A percentile compares a stretch with the other conserved stretches of the same genome.
These are phyloP conservation scores for Talaromyces verruculosus DNA, from an alignment of 2,329 filamentous ascomycete species.

Conservation along the genomic window DNA sequence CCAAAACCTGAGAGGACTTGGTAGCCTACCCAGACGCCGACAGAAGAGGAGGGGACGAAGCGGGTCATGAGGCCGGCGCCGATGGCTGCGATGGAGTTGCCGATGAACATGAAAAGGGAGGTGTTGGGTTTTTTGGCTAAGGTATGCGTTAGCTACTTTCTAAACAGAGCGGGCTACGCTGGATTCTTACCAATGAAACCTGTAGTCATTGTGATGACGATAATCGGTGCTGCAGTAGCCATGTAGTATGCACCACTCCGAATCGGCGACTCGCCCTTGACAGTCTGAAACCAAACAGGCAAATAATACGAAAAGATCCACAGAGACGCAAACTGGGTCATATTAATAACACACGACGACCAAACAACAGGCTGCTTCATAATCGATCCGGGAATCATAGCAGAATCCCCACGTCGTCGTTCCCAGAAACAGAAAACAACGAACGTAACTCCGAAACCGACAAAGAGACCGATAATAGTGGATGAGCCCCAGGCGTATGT, in stretches of 20 bases:
- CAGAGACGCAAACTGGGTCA: constrained; percentile 12
- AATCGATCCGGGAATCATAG: constrained; percentile 16
- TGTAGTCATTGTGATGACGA: constrained; percentile 4
- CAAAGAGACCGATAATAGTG: constrained; percentile 16
- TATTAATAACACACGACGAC: constrained; percentile 18
- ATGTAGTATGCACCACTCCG: constrained; percentile 10
- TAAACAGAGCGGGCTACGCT: background rate
- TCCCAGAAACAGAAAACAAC: constrained; percentile 13
- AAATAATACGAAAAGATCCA: constrained; percentile 19
- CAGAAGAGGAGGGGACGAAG: constrained; percentile 10
- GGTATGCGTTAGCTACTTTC: background rate
- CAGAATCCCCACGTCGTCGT: constrained; percentile 14
- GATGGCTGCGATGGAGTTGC: constrained; percentile 15
- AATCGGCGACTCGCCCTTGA: constrained; percentile 14
- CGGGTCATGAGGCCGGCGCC: constrained; percentile 14
- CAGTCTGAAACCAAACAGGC: constrained; percentile 18
- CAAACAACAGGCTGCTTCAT: constrained; percentile 10
- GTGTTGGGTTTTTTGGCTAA: constrained; percentile 14
- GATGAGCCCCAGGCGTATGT: constrained; percentile 18
- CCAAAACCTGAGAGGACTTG: constrained; percentile 13
- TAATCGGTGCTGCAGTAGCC: constrained; percentile 10
- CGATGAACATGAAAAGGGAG: constrained; percentile 8
- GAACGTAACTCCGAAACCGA: constrained; percentile 9
- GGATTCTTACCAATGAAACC: constrained; percentile 4
- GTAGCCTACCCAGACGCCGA: constrained; percentile 15